A percentile compares a stretch with the other conserved stretches of the same genome.
phyloP scores from a whole-genome alignment of 768 basidiomycete species.

The Lactarius deliciosus region DNA sequence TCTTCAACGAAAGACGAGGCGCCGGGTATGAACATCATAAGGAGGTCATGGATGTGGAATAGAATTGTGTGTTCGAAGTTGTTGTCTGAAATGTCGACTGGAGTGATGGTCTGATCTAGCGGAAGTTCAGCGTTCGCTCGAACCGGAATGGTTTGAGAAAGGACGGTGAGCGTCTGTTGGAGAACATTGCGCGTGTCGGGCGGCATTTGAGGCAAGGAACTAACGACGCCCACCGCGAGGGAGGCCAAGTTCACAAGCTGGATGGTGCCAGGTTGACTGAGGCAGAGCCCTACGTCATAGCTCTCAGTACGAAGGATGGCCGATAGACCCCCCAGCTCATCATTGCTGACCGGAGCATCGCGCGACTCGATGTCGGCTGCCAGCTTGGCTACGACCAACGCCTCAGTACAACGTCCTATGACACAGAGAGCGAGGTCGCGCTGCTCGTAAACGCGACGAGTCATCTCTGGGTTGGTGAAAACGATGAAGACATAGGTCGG shows the following conservation, averaged over 20 bases:
- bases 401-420: too few species aligned
- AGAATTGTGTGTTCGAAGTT: accelerated
- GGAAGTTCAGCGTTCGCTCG: neutral
- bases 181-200: neutral
- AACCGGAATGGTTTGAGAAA: neutral
- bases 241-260: neutral
- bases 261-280: neutral
- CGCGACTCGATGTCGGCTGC: too few species aligned
- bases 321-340: neutral
- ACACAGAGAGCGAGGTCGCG: too few species aligned
- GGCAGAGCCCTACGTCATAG: neutral
- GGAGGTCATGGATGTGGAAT: neutral
- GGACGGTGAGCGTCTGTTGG: neutral
- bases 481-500: too few species aligned
- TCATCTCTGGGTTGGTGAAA: too few species aligned
- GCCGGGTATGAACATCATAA: neutral
- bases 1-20: neutral
- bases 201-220: neutral
- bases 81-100: neutral
- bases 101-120: neutral
- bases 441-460: too few species aligned
- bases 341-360: neutral
- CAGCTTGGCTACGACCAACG: too few species aligned
- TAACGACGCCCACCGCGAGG: neutral
- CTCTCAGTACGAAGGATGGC: neutral